phyloP scores from a whole-genome alignment of 257 asterid species.

The Galeopsis tetrahit region DNA sequence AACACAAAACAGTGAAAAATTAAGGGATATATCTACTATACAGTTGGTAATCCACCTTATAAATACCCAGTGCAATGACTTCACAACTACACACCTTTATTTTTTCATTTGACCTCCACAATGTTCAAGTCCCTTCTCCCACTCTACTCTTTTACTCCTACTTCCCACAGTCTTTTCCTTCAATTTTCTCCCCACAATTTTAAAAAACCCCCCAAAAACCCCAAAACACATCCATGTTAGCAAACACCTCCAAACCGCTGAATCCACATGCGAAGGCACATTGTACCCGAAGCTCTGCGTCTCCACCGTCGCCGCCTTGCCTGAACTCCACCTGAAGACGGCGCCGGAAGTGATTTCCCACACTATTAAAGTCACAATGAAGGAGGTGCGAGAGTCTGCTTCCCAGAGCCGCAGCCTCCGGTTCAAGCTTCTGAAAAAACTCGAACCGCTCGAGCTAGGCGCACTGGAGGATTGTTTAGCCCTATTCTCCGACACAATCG shows the following conservation, averaged over 20 bases:
- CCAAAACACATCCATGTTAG: constrained; percentile 47
- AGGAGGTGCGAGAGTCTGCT: constrained; percentile 58
- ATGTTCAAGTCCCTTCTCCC: constrained; percentile 45
- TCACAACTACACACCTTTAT: background rate
- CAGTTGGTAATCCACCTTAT: background rate
- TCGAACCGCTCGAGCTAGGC: constrained; percentile 56
- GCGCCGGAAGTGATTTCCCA: constrained; percentile 69
- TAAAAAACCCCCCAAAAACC: constrained; percentile 21
- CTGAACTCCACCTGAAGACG: constrained; percentile 64
- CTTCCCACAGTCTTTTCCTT: constrained; percentile 43
- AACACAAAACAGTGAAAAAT: too few species aligned
- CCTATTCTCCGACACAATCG: constrained; percentile 60
- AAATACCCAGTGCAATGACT: constrained; percentile 22
- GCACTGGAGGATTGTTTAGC: constrained; percentile 87
- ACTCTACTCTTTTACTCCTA: background rate
- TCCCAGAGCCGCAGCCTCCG: constrained; percentile 61
- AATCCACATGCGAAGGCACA: constrained; percentile 68
- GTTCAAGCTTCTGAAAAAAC: constrained; percentile 45
- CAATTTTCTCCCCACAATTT: constrained; percentile 22
- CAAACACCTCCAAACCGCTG: constrained; percentile 57
- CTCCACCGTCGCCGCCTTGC: constrained; percentile 66
- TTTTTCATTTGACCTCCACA: constrained; percentile 9
- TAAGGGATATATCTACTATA: too few species aligned
- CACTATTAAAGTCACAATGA: constrained; percentile 66
- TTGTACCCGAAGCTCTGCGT: constrained; percentile 72